phyloP scores from a whole-genome alignment of 352 stramenopile genomes.

The Phytophthora tentaculata region DNA sequence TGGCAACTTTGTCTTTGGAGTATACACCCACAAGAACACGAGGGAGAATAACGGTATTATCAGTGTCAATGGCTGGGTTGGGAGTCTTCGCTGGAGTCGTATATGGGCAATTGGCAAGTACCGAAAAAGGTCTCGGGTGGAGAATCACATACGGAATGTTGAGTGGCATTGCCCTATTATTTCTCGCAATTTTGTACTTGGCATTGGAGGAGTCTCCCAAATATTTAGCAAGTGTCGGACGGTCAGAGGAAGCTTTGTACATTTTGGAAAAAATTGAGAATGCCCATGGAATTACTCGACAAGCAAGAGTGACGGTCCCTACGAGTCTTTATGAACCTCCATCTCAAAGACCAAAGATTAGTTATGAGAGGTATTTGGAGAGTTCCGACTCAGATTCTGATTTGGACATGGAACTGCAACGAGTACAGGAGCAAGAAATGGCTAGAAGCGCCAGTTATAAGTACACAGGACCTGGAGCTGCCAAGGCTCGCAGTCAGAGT shows the following conservation, averaged over 20 bases:
- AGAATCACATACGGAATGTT: conserved; percentile 34
- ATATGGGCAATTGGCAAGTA: conserved; percentile 36
- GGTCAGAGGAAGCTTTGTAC: conserved; percentile 57
- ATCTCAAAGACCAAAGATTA: conserved; percentile 34
- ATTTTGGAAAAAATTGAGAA: conserved; percentile 65
- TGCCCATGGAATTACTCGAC: conserved; percentile 60
- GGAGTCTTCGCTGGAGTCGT: conserved; percentile 51
- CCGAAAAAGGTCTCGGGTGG: conserved; percentile 35
- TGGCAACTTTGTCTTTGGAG: conserved; percentile 63
- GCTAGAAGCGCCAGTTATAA: conserved; percentile 5
- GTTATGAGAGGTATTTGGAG: conserved; percentile 31
- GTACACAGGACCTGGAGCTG: conserved; percentile 26
- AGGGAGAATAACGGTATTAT: conserved; percentile 61
- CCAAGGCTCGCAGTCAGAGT: conserved; percentile 21
- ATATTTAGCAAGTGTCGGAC: conserved; percentile 70
- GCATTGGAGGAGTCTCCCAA: conserved; percentile 67
- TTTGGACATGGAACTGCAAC: conserved; percentile 23
- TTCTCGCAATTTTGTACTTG: conserved; percentile 33
- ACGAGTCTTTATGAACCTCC: conserved; percentile 69
- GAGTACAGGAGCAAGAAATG: conserved; percentile 12
- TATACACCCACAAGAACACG: conserved; percentile 65
- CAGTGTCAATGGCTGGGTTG: conserved; percentile 46
- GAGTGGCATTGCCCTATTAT: conserved; percentile 37
- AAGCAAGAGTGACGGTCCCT: conserved; percentile 58
- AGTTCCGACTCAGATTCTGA: conserved; percentile 34